Evolutionary conservation across 495 filamentous ascomycete species (phyloP).

Genomic region (Penicillium simplicissimum): DNA sequence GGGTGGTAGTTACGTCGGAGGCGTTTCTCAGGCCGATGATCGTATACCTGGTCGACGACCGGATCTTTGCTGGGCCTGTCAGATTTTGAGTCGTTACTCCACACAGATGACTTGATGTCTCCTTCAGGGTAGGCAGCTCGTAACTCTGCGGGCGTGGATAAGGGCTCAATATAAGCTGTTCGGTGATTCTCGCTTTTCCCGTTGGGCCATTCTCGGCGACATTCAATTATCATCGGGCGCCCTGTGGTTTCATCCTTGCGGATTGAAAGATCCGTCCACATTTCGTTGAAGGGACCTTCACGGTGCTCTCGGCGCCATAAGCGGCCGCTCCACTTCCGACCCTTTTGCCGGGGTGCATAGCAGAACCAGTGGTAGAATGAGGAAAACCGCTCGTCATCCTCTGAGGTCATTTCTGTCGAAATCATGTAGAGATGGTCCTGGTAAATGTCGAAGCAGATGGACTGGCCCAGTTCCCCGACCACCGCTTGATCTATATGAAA

Average conservation of each 20-base stretch:
- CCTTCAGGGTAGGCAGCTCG: conserved; percentile 19
- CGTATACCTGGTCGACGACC: conserved; percentile 36
- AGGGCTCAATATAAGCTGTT: conserved; percentile 65
- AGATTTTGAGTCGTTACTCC: not conserved
- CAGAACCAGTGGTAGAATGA: conserved; percentile 73
- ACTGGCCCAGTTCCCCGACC: conserved; percentile 60
- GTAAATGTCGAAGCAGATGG: conserved; percentile 71
- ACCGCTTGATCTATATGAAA: conserved; percentile 17
- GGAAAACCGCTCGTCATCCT: conserved; percentile 64
- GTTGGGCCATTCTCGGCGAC: conserved; percentile 67
- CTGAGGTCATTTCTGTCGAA: conserved; percentile 64
- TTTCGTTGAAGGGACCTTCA: conserved; percentile 77
- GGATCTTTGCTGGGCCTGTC: conserved; percentile 13
- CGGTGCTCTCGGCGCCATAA: conserved; percentile 68
- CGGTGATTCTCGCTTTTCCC: conserved; percentile 61
- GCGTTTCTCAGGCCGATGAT: conserved; percentile 40
- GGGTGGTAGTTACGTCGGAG: conserved; percentile 42
- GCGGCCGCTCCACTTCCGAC: conserved; percentile 28
- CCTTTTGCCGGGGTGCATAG: conserved; percentile 44
- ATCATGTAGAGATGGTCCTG: conserved; percentile 70
- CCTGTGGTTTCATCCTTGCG: conserved; percentile 63
- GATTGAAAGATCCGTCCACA: conserved; percentile 71
- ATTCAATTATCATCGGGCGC: conserved; percentile 65
- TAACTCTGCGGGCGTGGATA: conserved; percentile 48
- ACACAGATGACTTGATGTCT: not conserved